A percentile compares a stretch with the other conserved stretches of the same genome.
Evolutionary conservation across 2,329 filamentous ascomycete genomes (phyloP).

Genomic region (Pseudogymnoascus sp.): DNA sequence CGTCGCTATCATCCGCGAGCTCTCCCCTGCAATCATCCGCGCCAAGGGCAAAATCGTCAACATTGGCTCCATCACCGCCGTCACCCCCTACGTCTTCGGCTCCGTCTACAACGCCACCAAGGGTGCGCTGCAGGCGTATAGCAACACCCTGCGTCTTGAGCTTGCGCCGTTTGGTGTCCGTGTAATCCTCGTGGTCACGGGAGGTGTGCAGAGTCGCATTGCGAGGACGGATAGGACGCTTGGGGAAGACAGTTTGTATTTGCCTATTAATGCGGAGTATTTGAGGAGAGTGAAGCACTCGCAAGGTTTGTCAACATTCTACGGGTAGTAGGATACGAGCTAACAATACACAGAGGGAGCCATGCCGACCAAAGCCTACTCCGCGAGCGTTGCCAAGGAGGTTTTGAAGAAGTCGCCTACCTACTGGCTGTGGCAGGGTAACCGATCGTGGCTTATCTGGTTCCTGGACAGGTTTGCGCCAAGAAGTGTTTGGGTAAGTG

Average conservation of each 20-base stretch:
- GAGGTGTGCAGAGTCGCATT: conserved; percentile 10
- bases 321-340: background rate
- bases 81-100: conserved; percentile 30
- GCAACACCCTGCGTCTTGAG: conserved; percentile 34
- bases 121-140: conserved; percentile 33
- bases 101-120: conserved; percentile 38
- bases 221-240: conserved; percentile 1
- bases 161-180: conserved; percentile 20
- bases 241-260: conserved; percentile 10
- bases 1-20: conserved; percentile 34
- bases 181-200: conserved; percentile 13
- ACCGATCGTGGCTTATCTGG: conserved; percentile 10
- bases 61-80: conserved; percentile 32
- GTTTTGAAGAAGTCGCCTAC: conserved; percentile 15
- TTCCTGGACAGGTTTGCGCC: background rate
- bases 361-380: conserved; percentile 19
- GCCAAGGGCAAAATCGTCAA: conserved; percentile 33
- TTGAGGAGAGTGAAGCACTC: background rate
- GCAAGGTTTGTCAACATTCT: background rate
- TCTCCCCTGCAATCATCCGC: conserved; percentile 32
- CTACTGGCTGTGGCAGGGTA: conserved; percentile 21
- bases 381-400: conserved; percentile 16
- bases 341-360: background rate
- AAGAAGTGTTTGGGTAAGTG: background rate
- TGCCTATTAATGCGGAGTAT: background rate